Evolutionary conservation across 371 early-diverging fungal genomes (phyloP), one percentile per base, ranked within the genome.

Genomic region (Apophysomyces elegans): DNA sequence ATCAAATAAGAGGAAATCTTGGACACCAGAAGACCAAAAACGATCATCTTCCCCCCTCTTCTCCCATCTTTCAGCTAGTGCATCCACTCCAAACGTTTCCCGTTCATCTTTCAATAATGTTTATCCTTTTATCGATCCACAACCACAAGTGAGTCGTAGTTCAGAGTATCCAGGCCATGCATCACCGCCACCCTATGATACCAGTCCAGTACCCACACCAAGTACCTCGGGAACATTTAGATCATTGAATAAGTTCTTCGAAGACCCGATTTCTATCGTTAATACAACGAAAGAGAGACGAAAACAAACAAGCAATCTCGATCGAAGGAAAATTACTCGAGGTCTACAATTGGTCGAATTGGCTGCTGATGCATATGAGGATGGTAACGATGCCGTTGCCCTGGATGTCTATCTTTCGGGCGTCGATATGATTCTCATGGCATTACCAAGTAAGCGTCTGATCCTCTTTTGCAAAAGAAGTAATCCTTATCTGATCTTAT

Each of bases 341-440:
- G 86, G 84, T 18, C 82, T 86, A 79, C 81, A 83, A 12, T 71
- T 86, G 12, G 77, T 84, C 12, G 78, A 79, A 5, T 77, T 86
- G 37, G 82, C 86, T 9, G 78, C 84, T 18, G 84, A 86, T 46
- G 84, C 82, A 63, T 84, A 86, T 16, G 82, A 86, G 21, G 76
- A 75, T 11, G 81, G 83, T 6, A 84, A 86, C 56, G 78, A 82
- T 54, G 64, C 72, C 11, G 74, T 75, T 21, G 84, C 84, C 0
- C 74, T 86, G 18, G 83, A 84, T 59, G 74, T 86, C 12, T 86
- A 84, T 44, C 66, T 86, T 21, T 76, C 84, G 45, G 82, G 84
- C 14, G 64, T 86, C 37, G 83, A 78, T 50, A 82, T 80, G 26
- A 65, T 86, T 37, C 58, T 86, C 38, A 81, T 84, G 74, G 82